phyloP scores from a whole-genome alignment of 192 early-diverging fungal species.

The Lunasporangiospora selenospora region DNA sequence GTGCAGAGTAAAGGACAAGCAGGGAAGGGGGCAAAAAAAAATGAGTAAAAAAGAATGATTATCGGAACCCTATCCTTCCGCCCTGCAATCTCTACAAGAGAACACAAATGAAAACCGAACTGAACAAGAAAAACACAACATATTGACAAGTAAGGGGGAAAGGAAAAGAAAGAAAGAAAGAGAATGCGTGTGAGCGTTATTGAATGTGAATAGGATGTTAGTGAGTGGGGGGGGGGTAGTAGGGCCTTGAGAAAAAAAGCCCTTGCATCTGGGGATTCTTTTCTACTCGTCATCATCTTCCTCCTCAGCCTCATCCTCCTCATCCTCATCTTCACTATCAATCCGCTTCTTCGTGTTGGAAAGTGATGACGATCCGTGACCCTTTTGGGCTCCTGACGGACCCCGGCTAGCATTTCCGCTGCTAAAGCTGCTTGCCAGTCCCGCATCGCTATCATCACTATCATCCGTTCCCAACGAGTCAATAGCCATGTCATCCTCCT shows the following conservation, averaged over 20 bases:
- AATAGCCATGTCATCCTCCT: conserved; percentile 34
- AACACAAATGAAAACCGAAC: too few relatives aligned
- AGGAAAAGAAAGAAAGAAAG: conserved; percentile 4
- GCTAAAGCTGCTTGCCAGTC: conserved; percentile 1
- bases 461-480: conserved; percentile 37
- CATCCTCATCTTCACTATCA: conserved; percentile 33
- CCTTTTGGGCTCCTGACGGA: conserved; percentile 5
- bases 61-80: too few relatives aligned
- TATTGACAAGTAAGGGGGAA: not conserved
- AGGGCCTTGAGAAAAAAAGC: conserved; percentile 38
- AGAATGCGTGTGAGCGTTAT: not conserved
- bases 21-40: not conserved
- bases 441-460: conserved; percentile 41
- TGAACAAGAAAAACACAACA: not conserved
- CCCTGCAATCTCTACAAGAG: too few relatives aligned
- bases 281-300: conserved; percentile 17
- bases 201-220: conserved; percentile 1
- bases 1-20: not conserved
- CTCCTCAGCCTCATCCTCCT: conserved; percentile 42
- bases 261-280: not conserved
- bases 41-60: conserved; percentile 2
- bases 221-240: conserved; percentile 45
- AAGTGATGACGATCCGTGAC: conserved; percentile 13
- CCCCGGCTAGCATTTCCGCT: not conserved
- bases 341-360: conserved; percentile 37